Evolutionary conservation across 805 yeast species (phyloP).

Genomic region (Ogataea glucozyma): DNA sequence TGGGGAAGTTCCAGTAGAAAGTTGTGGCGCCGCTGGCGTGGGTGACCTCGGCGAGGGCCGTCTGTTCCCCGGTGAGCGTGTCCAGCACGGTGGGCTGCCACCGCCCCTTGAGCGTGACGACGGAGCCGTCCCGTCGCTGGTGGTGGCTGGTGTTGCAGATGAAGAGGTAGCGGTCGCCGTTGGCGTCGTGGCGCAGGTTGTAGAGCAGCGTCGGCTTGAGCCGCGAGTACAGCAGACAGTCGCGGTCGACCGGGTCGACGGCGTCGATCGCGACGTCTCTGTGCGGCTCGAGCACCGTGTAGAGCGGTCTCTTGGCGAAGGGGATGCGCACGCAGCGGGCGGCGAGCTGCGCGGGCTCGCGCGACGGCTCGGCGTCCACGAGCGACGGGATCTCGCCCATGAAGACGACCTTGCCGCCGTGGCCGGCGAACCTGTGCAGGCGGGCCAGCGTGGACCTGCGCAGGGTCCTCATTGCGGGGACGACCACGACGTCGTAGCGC

Average conservation of each 20-base stretch:
- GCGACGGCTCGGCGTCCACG: slow-evolving; percentile 9
- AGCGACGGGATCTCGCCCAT: slow-evolving; percentile 13
- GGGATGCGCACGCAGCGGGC: slow-evolving; percentile 6
- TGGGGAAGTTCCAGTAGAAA: slow-evolving; percentile 12
- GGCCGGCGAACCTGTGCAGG: slow-evolving; percentile 6
- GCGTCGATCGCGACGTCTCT: slow-evolving; percentile 12
- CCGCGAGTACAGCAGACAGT: slow-evolving; percentile 12
- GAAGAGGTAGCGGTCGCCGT: slow-evolving; percentile 10
- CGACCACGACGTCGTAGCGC: slow-evolving; percentile 14
- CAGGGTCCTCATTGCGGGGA: slow-evolving; percentile 10
- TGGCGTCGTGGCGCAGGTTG: slow-evolving; percentile 11
- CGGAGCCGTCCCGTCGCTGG: slow-evolving; percentile 8
- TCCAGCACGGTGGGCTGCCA: slow-evolving; percentile 12
- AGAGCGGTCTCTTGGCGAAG: slow-evolving; percentile 10
- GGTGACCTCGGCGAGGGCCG: slow-evolving; percentile 4
- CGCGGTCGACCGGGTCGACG: slow-evolving; percentile 11
- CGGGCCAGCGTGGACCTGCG: slow-evolving; percentile 11
- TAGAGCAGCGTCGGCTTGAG: slow-evolving; percentile 7
- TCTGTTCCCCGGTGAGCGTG: slow-evolving; percentile 8
- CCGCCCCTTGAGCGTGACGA: slow-evolving; percentile 11
- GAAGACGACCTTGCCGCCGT: slow-evolving; percentile 13
- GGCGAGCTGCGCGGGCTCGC: slow-evolving; percentile 1
- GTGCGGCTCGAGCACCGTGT: slow-evolving; percentile 8
- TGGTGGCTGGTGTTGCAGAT: slow-evolving; percentile 11
- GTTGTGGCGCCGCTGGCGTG: slow-evolving; percentile 2